These are phyloP conservation scores for Cyamopsis tetragonoloba DNA, from an alignment of 306 rosid genomes.

Conservation along the genomic window DNA sequence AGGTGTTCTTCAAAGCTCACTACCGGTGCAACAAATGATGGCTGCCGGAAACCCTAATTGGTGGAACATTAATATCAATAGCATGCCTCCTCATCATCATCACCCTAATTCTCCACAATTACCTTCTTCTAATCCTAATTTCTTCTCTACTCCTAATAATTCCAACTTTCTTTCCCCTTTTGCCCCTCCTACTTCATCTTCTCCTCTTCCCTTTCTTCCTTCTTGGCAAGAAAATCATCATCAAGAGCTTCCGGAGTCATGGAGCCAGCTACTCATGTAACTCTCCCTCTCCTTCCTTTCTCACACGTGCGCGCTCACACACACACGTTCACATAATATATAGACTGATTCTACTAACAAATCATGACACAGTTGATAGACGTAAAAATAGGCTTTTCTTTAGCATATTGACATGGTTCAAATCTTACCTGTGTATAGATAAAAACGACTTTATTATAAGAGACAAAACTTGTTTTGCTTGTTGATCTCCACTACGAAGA, in stretches of 20 bases:
- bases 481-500: no score
- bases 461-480: no score
- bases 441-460: no score
- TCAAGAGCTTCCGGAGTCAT: slow-evolving; percentile 81
- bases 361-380: no score
- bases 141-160: slow-evolving; percentile 51
- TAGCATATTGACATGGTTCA: no score
- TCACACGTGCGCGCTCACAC: not conserved
- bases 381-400: no score
- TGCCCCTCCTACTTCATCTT: slow-evolving; percentile 33
- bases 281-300: not conserved
- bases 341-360: no score
- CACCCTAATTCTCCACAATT: no score
- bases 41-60: slow-evolving; percentile 86
- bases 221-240: slow-evolving; percentile 56
- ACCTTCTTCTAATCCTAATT: no score
- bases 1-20: slow-evolving; percentile 71
- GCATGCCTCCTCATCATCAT: slow-evolving; percentile 46
- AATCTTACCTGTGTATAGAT: no score
- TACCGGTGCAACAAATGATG: slow-evolving; percentile 95
- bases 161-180: slow-evolving; percentile 41
- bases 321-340: not conserved
- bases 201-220: slow-evolving; percentile 53
- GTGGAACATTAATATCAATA: slow-evolving; percentile 85
- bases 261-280: slow-evolving; percentile 90